These are phyloP conservation scores for Flaveria trinervia DNA, from an alignment of 129 eudicot genomes.

Conservation along the genomic window DNA sequence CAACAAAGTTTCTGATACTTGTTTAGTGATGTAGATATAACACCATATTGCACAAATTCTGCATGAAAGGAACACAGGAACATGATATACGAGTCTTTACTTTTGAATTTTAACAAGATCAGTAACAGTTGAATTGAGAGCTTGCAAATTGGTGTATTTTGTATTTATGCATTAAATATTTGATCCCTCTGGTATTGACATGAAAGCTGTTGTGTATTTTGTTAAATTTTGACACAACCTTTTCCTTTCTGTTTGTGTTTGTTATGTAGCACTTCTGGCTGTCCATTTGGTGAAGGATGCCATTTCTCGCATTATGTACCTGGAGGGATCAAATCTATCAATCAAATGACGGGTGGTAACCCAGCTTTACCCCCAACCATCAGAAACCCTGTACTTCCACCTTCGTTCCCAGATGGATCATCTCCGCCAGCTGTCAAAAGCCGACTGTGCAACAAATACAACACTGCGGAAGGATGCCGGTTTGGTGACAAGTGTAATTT, in stretches of 20 bases:
- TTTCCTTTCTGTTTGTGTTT: slow-evolving; percentile 21
- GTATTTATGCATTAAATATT: background rate
- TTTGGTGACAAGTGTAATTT: slow-evolving; percentile 84
- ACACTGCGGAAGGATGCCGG: slow-evolving; percentile 84
- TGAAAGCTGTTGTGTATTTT: background rate
- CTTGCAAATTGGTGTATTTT: background rate
- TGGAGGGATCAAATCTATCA: slow-evolving; percentile 74
- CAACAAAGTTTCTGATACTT: background rate
- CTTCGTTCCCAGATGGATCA: slow-evolving; percentile 67
- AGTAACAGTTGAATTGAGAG: background rate
- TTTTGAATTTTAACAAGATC: background rate
- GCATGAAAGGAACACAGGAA: background rate
- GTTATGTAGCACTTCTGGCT: slow-evolving; percentile 74
- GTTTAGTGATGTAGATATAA: background rate
- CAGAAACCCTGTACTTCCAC: slow-evolving; percentile 45
- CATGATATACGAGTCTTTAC: background rate
- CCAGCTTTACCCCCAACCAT: slow-evolving; percentile 56
- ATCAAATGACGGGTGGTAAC: slow-evolving; percentile 56
- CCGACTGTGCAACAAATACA: slow-evolving; percentile 69
- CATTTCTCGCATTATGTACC: slow-evolving; percentile 85
- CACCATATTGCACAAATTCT: background rate
- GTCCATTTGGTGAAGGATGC: slow-evolving; percentile 88
- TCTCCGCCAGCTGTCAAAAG: slow-evolving; percentile 67
- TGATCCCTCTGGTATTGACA: background rate
- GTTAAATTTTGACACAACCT: slow-evolving; percentile 13